Base-by-base conservation (phyloP, 768 basidiomycete species). In the Sporobolomyces roseus region DNA sequence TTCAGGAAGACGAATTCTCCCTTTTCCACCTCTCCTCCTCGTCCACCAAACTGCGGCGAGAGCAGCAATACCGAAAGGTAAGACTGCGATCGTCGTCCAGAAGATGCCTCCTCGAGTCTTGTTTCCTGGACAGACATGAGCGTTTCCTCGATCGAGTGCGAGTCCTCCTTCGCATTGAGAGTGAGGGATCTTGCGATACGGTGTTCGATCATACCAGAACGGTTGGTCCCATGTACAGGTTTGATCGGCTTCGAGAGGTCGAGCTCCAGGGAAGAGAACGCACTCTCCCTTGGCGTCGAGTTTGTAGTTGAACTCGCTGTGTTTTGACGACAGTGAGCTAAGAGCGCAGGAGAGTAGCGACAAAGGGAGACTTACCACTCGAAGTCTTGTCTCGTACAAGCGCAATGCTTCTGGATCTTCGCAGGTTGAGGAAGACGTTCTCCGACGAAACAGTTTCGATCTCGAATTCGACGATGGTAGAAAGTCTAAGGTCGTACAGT, bases 321-420 rank as follows among this genome's bases (percentile, higher is more conserved):
- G 45, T 46, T 12, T 7, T 61, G 52, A 32, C 27, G n/a, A n/a
- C n/a, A n/a, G n/a, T n/a, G n/a, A n/a, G n/a, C n/a, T n/a, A n/a
- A n/a, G n/a, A n/a, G n/a, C n/a, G n/a, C n/a, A n/a, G n/a, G n/a
- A n/a, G n/a, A n/a, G n/a, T n/a, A n/a, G n/a, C n/a, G n/a, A n/a
- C n/a, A n/a, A n/a, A n/a, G n/a, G n/a, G n/a, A n/a, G 10, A 76
- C 87, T 64, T 65, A 93, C 94, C 96, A 99, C 81, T 99, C 96
- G 77, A 98, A 98, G 80, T 99, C 96, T 0, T 82, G 81, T 16
- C 77, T 72, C 0, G 81, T 79, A 74, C 96, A 98, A 1, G 83
- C 78, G 75, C 96, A 99, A 63, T 88, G 87, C 45, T 83, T 79
- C 27, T 87, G 83, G 35, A 88, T 75, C 41, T 80, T 82, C 30